Evolutionary conservation across 495 filamentous ascomycete genomes (phyloP).

Genomic region (Aspergillus sparsus): DNA sequence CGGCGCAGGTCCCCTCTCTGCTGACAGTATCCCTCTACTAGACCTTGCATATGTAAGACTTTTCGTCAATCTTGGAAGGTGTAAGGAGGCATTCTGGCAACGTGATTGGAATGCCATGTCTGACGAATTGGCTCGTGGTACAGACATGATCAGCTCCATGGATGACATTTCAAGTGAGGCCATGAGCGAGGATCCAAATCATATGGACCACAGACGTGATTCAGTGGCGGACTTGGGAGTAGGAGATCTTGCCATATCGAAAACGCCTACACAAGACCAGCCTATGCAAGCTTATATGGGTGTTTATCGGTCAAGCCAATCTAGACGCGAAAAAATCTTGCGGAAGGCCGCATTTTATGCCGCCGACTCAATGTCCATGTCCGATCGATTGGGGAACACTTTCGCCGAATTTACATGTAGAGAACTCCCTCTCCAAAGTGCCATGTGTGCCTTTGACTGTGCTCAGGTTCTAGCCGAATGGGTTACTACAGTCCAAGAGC

Average conservation of each 20-base stretch:
- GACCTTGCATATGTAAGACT: constrained; percentile 93
- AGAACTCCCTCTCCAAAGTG: constrained; percentile 90
- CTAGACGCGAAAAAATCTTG: constrained; percentile 80
- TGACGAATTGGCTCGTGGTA: constrained; percentile 81
- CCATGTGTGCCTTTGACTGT: constrained; percentile 93
- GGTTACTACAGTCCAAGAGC: constrained; percentile 92
- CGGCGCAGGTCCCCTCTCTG: constrained; percentile 84
- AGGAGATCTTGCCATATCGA: constrained; percentile 46
- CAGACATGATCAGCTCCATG: constrained; percentile 71
- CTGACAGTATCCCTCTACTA: constrained; percentile 91
- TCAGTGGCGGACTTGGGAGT: constrained; percentile 45
- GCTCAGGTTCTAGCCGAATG: constrained; percentile 97
- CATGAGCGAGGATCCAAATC: constrained; percentile 26
- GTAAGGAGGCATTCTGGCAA: constrained; percentile 94
- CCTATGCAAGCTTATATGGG: constrained; percentile 37
- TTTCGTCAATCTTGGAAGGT: constrained; percentile 87
- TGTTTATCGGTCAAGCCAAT: constrained; percentile 42
- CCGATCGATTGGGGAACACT: constrained; percentile 82
- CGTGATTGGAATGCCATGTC: constrained; percentile 93
- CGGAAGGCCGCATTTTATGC: constrained; percentile 94
- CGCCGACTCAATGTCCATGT: constrained; percentile 87
- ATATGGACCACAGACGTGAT: constrained; percentile 34
- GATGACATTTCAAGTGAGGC: constrained; percentile 47
- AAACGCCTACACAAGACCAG: constrained; percentile 42
- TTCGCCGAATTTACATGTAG: constrained; percentile 83